A percentile compares a stretch with the other conserved stretches of the same genome.
Conservation (phyloP, 108 stramenopile species). For the Heterococcus sp. region DNA sequence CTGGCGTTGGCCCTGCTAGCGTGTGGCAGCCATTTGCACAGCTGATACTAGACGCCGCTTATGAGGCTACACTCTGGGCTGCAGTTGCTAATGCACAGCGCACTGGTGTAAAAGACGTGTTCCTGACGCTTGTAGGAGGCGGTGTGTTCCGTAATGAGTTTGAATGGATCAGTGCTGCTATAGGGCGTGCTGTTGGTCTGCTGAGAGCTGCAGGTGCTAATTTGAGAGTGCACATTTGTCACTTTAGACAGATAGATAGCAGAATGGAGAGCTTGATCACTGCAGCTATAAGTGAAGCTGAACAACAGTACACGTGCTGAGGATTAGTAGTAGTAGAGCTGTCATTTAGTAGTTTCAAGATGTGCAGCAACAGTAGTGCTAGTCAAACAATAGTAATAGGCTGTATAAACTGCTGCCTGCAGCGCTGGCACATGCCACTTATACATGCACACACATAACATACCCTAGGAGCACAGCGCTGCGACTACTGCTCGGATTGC, state of each 20-base stretch:
- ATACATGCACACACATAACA: too few species aligned
- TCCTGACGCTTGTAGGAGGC: slow-evolving; percentile 56
- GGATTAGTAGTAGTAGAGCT: too few species aligned
- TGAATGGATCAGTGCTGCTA: background rate
- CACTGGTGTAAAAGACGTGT: slow-evolving; percentile 11
- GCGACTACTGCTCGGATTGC: too few species aligned
- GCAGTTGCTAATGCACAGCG: slow-evolving; percentile 14
- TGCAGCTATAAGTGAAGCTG: too few species aligned
- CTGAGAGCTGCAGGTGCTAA: background rate
- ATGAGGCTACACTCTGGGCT: slow-evolving; percentile 52
- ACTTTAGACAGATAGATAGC: background rate
- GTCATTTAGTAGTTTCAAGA: too few species aligned
- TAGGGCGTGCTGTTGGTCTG: background rate
- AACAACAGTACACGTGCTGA: too few species aligned
- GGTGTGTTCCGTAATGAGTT: slow-evolving; percentile 57
- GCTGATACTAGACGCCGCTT: slow-evolving; percentile 51
- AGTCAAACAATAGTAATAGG: too few species aligned
- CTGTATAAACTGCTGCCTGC: too few species aligned
- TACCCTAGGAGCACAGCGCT: too few species aligned
- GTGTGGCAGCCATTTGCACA: slow-evolving; percentile 42
- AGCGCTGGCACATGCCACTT: too few species aligned
- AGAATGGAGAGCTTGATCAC: background rate
- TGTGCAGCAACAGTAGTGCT: too few species aligned
- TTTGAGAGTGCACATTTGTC: background rate
- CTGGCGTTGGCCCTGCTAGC: background rate